Percentiles rank a stretch among this genome's conserved stretches.
Evolutionary conservation across 78 protist species (phyloP).

Genomic region (Pigoraptor vietnamica): DNA sequence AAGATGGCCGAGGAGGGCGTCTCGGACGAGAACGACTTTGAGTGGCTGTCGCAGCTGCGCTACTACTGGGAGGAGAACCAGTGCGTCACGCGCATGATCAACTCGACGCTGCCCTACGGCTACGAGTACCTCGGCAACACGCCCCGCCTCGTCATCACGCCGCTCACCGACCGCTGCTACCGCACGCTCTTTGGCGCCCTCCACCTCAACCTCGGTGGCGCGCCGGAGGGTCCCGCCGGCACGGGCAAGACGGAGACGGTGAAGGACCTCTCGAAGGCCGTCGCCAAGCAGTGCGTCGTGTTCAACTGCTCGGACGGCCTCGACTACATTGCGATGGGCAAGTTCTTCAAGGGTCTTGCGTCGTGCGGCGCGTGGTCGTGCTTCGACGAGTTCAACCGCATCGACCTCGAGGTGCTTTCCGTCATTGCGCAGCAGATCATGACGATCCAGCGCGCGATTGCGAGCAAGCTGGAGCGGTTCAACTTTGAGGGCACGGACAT

Average conservation of each 20-base stretch:
- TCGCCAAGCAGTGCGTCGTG: constrained; percentile 81
- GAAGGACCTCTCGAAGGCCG: constrained; percentile 80
- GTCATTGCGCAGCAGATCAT: constrained; percentile 81
- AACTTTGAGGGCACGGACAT: constrained; percentile 54
- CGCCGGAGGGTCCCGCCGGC: constrained; percentile 91
- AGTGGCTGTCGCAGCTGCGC: constrained; percentile 83
- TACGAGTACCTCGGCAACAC: constrained; percentile 92
- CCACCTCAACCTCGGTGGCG: constrained; percentile 81
- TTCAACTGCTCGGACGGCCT: constrained; percentile 78
- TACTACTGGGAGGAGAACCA: constrained; percentile 64
- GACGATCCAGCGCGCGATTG: constrained; percentile 64
- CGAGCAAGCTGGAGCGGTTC: constrained; percentile 4
- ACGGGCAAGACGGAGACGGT: constrained; percentile 84
- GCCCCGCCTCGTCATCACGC: constrained; percentile 75
- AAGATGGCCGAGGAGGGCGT: constrained; percentile 28
- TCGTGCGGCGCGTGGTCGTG: constrained; percentile 81
- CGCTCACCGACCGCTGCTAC: constrained; percentile 80
- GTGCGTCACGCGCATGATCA: constrained; percentile 36
- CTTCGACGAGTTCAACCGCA: constrained; percentile 90
- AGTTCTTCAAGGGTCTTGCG: constrained; percentile 67
- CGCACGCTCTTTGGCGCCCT: constrained; percentile 83
- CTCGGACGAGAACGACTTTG: constrained; percentile 31
- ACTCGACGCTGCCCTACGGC: constrained; percentile 56
- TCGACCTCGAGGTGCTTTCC: constrained; percentile 78
- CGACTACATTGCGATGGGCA: constrained; percentile 64